A percentile compares a stretch with the other conserved stretches of the same genome.
These are phyloP conservation scores for Cordyceps tenuipes DNA, from an alignment of 2,329 filamentous ascomycete genomes.

Conservation along the genomic window DNA sequence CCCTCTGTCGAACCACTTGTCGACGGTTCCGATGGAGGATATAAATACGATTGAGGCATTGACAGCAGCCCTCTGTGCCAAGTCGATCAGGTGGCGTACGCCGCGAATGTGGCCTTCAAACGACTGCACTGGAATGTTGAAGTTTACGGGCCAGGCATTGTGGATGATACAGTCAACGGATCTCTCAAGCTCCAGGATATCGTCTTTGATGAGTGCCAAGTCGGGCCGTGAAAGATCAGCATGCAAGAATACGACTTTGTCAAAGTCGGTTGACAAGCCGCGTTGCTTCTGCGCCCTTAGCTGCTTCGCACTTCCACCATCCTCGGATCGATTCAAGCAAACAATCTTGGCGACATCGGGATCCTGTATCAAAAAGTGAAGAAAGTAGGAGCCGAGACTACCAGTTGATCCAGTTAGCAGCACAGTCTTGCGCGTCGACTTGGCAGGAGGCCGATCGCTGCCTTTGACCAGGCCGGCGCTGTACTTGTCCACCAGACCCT, in stretches of 20 bases:
- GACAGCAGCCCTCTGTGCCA: constrained; percentile 27
- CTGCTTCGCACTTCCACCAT: constrained; percentile 33
- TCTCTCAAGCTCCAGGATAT: constrained; percentile 27
- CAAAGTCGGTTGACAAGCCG: constrained; percentile 28
- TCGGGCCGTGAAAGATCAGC: constrained; percentile 37
- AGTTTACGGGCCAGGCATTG: constrained; percentile 44
- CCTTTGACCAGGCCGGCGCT: neutral
- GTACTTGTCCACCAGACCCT: constrained; percentile 19
- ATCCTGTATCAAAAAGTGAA: constrained; percentile 25
- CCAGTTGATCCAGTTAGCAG: constrained; percentile 84
- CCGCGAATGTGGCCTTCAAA: constrained; percentile 43
- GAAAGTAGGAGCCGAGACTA: constrained; percentile 73
- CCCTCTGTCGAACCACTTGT: constrained; percentile 23
- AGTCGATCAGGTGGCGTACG: constrained; percentile 40
- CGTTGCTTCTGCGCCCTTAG: constrained; percentile 26
- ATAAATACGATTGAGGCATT: constrained; percentile 34
- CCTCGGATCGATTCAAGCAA: constrained; percentile 24
- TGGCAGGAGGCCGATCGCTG: neutral
- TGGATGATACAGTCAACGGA: constrained; percentile 41
- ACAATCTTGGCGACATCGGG: constrained; percentile 15
- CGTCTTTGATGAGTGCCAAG: constrained; percentile 37
- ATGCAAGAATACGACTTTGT: constrained; percentile 38
- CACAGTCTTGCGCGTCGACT: constrained; percentile 41
- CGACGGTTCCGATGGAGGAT: constrained; percentile 33
- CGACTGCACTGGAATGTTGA: constrained; percentile 38